Conservation (phyloP, 441 rosid species). For the Adansonia grandidieri region DNA sequence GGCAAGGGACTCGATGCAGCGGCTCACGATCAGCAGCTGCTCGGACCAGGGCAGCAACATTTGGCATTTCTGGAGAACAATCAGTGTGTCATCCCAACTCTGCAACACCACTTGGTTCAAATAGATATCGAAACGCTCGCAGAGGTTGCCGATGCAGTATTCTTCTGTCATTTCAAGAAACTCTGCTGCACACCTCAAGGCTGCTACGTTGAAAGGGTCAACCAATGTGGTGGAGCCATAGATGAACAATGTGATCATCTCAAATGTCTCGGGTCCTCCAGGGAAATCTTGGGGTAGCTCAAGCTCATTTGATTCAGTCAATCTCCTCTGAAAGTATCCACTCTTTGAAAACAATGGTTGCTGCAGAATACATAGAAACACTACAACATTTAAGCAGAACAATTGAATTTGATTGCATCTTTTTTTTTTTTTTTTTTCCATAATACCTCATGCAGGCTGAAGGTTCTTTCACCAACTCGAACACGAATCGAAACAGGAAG, state of each 20-base stretch:
- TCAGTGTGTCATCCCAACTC: conserved; percentile 76
- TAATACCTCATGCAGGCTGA: conserved; percentile 74
- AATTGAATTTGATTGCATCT: not conserved
- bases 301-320: conserved; percentile 48
- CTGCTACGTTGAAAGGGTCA: conserved; percentile 71
- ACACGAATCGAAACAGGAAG: conserved; percentile 66
- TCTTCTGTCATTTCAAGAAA: conserved; percentile 78
- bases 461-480: conserved; percentile 51
- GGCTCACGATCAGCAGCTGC: conserved; percentile 72
- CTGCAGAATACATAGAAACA: conserved; percentile 40
- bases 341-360: conserved; percentile 63
- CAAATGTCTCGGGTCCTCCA: conserved; percentile 77
- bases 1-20: conserved; percentile 81
- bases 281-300: conserved; percentile 67
- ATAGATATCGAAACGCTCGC: conserved; percentile 70
- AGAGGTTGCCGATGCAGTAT: conserved; percentile 57
- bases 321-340: conserved; percentile 64
- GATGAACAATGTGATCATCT: conserved; percentile 62
- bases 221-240: conserved; percentile 68
- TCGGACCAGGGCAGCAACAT: conserved; percentile 62
- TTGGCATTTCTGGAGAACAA: conserved; percentile 75
- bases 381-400: conserved; percentile 2
- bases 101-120: conserved; percentile 81
- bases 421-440: not conserved
- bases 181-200: conserved; percentile 72